Conservation (phyloP, 2,329 filamentous ascomycete species). For the Aciculosporium take region DNA sequence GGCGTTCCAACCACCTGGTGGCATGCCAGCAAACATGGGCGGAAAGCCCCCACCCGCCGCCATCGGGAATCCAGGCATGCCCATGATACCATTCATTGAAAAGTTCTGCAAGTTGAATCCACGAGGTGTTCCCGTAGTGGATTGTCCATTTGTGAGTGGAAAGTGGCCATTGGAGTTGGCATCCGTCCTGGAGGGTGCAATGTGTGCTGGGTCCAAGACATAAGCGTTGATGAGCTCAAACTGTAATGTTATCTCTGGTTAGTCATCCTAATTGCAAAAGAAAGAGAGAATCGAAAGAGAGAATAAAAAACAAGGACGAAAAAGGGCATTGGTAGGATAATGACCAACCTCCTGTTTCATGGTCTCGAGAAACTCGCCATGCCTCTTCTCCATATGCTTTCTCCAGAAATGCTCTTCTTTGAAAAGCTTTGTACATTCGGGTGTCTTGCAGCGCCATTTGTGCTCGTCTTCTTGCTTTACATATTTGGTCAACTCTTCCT, state of each 20-base stretch:
- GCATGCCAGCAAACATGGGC: conserved; percentile 40
- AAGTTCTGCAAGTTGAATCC: conserved; percentile 79
- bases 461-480: conserved; percentile 97
- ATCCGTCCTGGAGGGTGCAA: conserved; percentile 83
- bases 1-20: conserved; percentile 35
- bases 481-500: conserved; percentile 72
- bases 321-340: conserved; percentile 28
- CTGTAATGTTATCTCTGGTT: conserved; percentile 30
- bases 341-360: conserved; percentile 62
- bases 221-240: conserved; percentile 87
- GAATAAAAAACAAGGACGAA: conserved; percentile 29
- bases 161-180: conserved; percentile 94
- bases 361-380: conserved; percentile 70
- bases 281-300: not conserved
- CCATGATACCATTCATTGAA: conserved; percentile 42
- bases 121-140: conserved; percentile 70
- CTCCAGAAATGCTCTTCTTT: conserved; percentile 96
- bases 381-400: conserved; percentile 95
- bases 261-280: conserved; percentile 4
- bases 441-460: conserved; percentile 92
- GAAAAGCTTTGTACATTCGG: conserved; percentile 91
- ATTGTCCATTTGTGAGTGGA: conserved; percentile 62
- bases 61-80: conserved; percentile 45
- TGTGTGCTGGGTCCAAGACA: conserved; percentile 85
- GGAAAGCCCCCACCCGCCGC: conserved; percentile 30